Evolutionary conservation across 2,329 filamentous ascomycete genomes (phyloP), one percentile per base, ranked within the genome.

Genomic region (Arachnopeziza araneosa): DNA sequence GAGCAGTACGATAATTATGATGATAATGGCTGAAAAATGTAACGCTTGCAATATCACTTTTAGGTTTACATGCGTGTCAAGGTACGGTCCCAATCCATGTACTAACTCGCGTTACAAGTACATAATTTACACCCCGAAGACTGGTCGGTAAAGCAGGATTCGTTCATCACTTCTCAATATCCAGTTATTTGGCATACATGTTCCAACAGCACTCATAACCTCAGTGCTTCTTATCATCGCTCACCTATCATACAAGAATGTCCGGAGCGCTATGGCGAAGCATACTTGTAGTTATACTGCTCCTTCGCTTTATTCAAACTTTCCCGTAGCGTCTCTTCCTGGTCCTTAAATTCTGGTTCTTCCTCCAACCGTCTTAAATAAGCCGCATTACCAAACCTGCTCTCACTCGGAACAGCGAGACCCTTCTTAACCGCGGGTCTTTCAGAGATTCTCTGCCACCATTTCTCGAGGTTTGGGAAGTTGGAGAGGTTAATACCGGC

Each of bases 361-460:
- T 78, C 73, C 68, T 77, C 74, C 60, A 81, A 55, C 24, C 73
- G 73, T 70, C 76, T 70, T 63, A 72, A 59, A 57, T 79, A 72
- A 44, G 36, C 36, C 1, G 67, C 61, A 0, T 69, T 74, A 6
- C 70, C 71, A 17, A 80, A 67, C 0, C 62, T 50, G 48, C 71
- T 72, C 63, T 74, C 74, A 19, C 75, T 73, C 0, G 89, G 89
- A 9, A 91, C 78, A 68, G 84, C 76, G 21, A 83, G 75, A 1
- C 88, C 89, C 75, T 81, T 86, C 74, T 86, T 78, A 0, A 89
- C 80, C 0, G 79, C 87, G 0, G 83, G 81, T 1, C 88, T 77
- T 24, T 76, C 77, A 22, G 77, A 72, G 76, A 90, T 80, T 32
- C 81, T 77, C 61, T 86, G 81, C 70, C 88, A 80, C 89, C 89